Base-by-base conservation (phyloP, 2,329 filamentous ascomycete species). In the Aspergillus awamori region DNA sequence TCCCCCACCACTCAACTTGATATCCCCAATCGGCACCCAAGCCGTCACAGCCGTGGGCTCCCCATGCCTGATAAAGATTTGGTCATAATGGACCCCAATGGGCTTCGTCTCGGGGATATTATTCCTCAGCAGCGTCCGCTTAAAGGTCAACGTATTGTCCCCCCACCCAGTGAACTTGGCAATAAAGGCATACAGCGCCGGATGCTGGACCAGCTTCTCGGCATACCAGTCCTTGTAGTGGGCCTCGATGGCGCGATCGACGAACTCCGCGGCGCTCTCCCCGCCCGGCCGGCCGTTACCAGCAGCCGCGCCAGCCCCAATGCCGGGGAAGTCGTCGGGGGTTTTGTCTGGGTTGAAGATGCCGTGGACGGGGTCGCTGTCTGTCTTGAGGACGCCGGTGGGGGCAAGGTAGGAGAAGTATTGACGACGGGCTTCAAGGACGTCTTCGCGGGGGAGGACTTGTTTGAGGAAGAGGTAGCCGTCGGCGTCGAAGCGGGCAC, bases 61-160 rank as follows among this genome's bases (percentile, higher is more conserved):
- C 1, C 84, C 85, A 66, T 85, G 70, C 1, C 84, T 71, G 52
- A 87, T 70, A 65, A 86, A 87, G 22, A 83, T 85, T 72, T 87
- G 84, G 65, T 87, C 84, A 65, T 87, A 87, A 62, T 87, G 85
- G 3, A 87, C 84, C 0, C 84, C 84, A 62, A 86, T 86, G 0
- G 84, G 83, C 63, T 84, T 83, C 53, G 83, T 85, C 0, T 80
- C 79, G 0, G 85, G 85, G 0, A 82, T 83, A 64, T 86, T 86
- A 63, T 86, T 86, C 39, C 85, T 74, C 56, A 87, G 69, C 10
- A 87, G 69, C 1, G 83, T 84, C 33, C 85, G 74, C 7, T 78
- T 73, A 3, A 85, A 73, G 5, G 67, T 74, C 3, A 84, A 69
- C 0, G 82, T 83, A 45, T 80, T 69, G 0, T 81, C 77, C 0